Base-by-base conservation (phyloP, 176 grass and related monocot genomes). In the Zea luxurians region DNA sequence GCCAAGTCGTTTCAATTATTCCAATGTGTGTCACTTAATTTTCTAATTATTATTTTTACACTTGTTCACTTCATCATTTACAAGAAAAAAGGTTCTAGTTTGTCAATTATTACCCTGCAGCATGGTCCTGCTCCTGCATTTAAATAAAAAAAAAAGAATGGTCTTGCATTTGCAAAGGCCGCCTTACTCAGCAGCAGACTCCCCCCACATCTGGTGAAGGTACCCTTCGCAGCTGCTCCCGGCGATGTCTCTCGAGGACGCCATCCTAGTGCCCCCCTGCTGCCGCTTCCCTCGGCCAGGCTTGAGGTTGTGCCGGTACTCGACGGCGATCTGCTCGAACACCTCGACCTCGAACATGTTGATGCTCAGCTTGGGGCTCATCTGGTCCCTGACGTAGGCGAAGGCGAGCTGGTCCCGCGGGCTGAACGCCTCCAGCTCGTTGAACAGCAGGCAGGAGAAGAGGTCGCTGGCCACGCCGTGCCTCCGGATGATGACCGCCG, bases 381-480 rank as follows among this genome's bases (percentile, higher is more conserved):
- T 96, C 54, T 89, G 75, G 69, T 96, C 92, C 83, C 92, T 74
- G 37, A 96, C 86, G 34, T 93, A 99, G 61, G 88, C 86, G 64
- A 96, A 99, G 5, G 92, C 86, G 1, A 99, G 92, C 68, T 99
- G 96, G 59, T 99, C 92, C 27, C 92, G 84, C 34, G 88, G 86
- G 64, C 91, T 99, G 75, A 96, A 99, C 38, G 86, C 92, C 84
- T 93, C 96, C 7, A 99, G 79, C 84, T 99, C 90, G 72, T 96
- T 99, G 86, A 96, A 99, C 9, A 95, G 82, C 12, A 93, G 88
- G 75, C 96, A 99, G 46, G 96, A 96, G 84, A 99, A 96, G 49
- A 99, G 78, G 48, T 93, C 84, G 68, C 86, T 89, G 5, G 63
- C 63, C 13, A 90, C 17, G 49, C 83, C 81, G 64, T 99, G 90